Conservation (phyloP, 2,329 filamentous ascomycete genomes). For the Cercospora canescens region DNA sequence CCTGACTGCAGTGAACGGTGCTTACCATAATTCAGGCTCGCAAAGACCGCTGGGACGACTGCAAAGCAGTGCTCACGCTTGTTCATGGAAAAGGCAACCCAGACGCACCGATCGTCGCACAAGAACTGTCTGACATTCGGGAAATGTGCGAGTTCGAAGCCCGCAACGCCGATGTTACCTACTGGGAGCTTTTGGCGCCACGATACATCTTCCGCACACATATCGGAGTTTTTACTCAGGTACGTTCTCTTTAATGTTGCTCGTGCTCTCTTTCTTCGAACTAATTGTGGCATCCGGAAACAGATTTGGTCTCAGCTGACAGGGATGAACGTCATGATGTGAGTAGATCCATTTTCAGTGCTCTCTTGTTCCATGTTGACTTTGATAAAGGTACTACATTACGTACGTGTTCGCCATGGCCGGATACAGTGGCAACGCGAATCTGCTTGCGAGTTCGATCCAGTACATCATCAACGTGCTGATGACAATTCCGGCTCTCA, state of each 20-base stretch:
- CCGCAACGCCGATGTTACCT: slow-evolving; percentile 68
- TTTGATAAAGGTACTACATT: slow-evolving; percentile 17
- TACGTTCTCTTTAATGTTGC: slow-evolving; percentile 69
- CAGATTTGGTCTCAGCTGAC: not conserved
- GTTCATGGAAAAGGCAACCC: slow-evolving; percentile 57
- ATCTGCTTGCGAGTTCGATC: slow-evolving; percentile 67
- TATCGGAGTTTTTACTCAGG: slow-evolving; percentile 71
- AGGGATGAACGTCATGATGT: slow-evolving; percentile 17
- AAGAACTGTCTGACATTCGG: slow-evolving; percentile 67
- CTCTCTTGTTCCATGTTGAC: not conserved
- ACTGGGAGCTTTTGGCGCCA: slow-evolving; percentile 70
- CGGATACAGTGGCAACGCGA: slow-evolving; percentile 55
- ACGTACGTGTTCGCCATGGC: slow-evolving; percentile 72
- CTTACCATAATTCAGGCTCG: not conserved
- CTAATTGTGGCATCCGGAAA: slow-evolving; percentile 48
- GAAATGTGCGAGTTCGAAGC: slow-evolving; percentile 71
- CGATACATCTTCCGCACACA: slow-evolving; percentile 71
- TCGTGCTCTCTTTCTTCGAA: slow-evolving; percentile 29
- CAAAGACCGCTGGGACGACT: slow-evolving; percentile 60
- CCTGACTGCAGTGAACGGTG: not conserved
- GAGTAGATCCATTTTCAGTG: not conserved
- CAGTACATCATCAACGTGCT: slow-evolving; percentile 75
- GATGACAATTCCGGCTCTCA: slow-evolving; percentile 74
- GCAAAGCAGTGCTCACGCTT: slow-evolving; percentile 60
- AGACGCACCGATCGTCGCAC: slow-evolving; percentile 57